These are phyloP conservation scores for Rhizophora mangle DNA, from an alignment of 345 rosid genomes.

Conservation along the genomic window DNA sequence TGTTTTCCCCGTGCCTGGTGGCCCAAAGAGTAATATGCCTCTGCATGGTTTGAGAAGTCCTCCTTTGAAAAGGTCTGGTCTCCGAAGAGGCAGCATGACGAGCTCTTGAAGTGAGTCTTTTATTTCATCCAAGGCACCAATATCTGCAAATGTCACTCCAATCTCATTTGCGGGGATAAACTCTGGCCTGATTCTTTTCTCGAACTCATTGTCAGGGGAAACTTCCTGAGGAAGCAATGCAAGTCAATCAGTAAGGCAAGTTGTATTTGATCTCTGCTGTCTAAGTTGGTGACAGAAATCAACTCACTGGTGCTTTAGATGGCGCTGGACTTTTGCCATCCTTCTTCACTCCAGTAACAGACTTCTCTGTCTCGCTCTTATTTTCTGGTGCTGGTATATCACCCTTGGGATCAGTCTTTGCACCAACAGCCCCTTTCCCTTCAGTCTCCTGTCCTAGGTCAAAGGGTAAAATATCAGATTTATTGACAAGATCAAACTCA, in stretches of 20 bases:
- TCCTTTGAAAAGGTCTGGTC: conserved; percentile 94
- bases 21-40: conserved; percentile 93
- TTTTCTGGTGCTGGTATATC: conserved; percentile 45
- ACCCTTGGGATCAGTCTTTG: conserved; percentile 59
- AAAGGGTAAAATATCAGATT: not conserved
- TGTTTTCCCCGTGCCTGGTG: conserved; percentile 99
- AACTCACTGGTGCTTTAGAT: conserved; percentile 60
- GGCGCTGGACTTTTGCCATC: conserved; percentile 60
- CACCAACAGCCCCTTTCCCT: conserved; percentile 44
- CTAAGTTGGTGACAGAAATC: conserved; percentile 2
- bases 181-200: conserved; percentile 96
- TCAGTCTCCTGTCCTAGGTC: conserved; percentile 33
- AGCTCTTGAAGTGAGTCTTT: conserved; percentile 96
- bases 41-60: conserved; percentile 97
- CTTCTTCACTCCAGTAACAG: conserved; percentile 58
- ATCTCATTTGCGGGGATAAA: conserved; percentile 92
- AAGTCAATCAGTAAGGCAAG: conserved; percentile 11
- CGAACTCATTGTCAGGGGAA: conserved; percentile 89
- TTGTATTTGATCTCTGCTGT: not conserved
- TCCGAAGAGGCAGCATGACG: conserved; percentile 95
- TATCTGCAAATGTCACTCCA: conserved; percentile 93
- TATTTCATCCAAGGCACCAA: conserved; percentile 84
- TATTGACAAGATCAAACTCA: not conserved
- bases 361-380: conserved; percentile 60
- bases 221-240: conserved; percentile 47